Percentiles rank a stretch among this genome's conserved stretches.
Conservation (phyloP, 306 rosid species). For the cucumber (Cucumis sativus) region DNA sequence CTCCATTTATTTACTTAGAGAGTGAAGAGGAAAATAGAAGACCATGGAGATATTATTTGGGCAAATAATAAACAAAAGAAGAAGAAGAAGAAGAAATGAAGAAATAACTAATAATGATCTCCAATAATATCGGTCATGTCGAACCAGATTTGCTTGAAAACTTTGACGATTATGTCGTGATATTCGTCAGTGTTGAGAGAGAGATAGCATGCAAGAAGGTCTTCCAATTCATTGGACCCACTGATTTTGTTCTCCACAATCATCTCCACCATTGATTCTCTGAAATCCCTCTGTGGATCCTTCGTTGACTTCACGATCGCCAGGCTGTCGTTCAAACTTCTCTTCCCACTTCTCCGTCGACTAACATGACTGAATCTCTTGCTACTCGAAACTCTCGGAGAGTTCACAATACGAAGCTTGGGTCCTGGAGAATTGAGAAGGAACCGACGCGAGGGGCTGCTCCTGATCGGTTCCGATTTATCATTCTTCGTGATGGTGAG, state of each 20-base stretch:
- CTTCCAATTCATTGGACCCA: slow-evolving; percentile 77
- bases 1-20: not conserved
- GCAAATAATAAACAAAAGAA: not conserved
- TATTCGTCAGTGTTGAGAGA: slow-evolving; percentile 78
- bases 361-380: slow-evolving; percentile 15
- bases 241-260: slow-evolving; percentile 77
- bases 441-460: slow-evolving; percentile 25
- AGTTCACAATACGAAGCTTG: slow-evolving; percentile 35
- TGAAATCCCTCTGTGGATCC: slow-evolving; percentile 79
- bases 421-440: slow-evolving; percentile 45
- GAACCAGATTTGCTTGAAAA: slow-evolving; percentile 95
- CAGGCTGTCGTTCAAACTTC: slow-evolving; percentile 50
- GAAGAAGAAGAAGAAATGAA: not conserved
- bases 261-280: slow-evolving; percentile 97
- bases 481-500: not conserved
- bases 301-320: slow-evolving; percentile 68
- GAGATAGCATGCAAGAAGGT: slow-evolving; percentile 90
- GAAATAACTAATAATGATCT: not conserved
- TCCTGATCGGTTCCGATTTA: slow-evolving; percentile 17
- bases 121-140: slow-evolving; percentile 35
- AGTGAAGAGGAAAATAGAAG: not conserved
- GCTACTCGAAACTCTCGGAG: slow-evolving; percentile 40
- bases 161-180: slow-evolving; percentile 74
- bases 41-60: not conserved
- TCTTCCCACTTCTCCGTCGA: slow-evolving; percentile 30